Evolutionary conservation across 1,139 yeast species (phyloP).

Genomic region (Hanseniaspora sp.): DNA sequence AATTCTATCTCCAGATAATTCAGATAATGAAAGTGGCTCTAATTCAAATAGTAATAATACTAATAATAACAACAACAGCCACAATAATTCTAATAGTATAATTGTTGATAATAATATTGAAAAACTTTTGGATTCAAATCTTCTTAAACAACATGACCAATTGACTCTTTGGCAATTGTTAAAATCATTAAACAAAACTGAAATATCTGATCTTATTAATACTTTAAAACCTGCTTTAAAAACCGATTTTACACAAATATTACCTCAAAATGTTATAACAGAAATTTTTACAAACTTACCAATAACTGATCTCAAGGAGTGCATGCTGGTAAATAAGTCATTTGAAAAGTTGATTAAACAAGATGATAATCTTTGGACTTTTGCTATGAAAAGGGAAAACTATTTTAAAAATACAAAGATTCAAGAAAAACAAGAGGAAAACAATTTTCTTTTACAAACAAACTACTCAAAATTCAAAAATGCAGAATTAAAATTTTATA

Average conservation of each 20-base stretch:
- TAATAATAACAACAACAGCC: neutral
- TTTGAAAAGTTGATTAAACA: slow-evolving; percentile 61
- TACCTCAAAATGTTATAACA: slow-evolving; percentile 70
- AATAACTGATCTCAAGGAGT: slow-evolving; percentile 48
- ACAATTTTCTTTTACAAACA: slow-evolving; percentile 19
- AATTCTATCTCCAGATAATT: slow-evolving; percentile 9
- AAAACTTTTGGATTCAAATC: neutral
- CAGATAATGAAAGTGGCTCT: slow-evolving; percentile 2
- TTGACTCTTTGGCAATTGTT: slow-evolving; percentile 51
- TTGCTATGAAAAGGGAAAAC: slow-evolving; percentile 44
- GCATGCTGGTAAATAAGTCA: slow-evolving; percentile 52
- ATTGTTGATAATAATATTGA: neutral
- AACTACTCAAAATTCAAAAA: slow-evolving; percentile 28
- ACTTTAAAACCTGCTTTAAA: slow-evolving; percentile 50
- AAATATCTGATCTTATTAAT: slow-evolving; percentile 57
- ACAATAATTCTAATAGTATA: neutral
- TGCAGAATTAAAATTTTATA: slow-evolving; percentile 49
- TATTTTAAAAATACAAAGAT: slow-evolving; percentile 31
- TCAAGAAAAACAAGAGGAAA: slow-evolving; percentile 21
- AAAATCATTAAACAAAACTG: slow-evolving; percentile 36
- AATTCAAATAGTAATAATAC: slow-evolving; percentile 9
- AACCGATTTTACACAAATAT: slow-evolving; percentile 56
- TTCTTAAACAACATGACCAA: slow-evolving; percentile 30
- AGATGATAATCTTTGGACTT: slow-evolving; percentile 50
- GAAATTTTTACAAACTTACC: slow-evolving; percentile 61